Percentiles rank a stretch among this genome's conserved stretches.
These are phyloP conservation scores for Mycena kentingensis DNA, from an alignment of 768 basidiomycete genomes.

Conservation along the genomic window DNA sequence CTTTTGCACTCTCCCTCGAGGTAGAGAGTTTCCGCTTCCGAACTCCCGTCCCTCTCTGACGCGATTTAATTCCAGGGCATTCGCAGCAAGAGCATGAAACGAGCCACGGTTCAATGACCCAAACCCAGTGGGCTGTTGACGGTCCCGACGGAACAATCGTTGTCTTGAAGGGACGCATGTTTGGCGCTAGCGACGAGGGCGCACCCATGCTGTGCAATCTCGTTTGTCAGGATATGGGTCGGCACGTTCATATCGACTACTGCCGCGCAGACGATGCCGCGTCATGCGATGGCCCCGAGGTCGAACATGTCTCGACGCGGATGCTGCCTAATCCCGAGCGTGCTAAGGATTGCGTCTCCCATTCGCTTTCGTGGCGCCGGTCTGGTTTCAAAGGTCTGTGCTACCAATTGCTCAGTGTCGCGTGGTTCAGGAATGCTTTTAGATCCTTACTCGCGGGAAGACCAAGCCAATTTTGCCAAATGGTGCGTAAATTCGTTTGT, in stretches of 20 bases:
- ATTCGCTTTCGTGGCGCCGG: constrained; percentile 59
- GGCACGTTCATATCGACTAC: constrained; percentile 59
- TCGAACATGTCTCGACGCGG: constrained; percentile 46
- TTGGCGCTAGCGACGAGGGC: constrained; percentile 55
- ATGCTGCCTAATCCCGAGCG: constrained; percentile 49
- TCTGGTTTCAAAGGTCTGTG: constrained; percentile 63
- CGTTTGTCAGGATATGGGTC: constrained; percentile 54
- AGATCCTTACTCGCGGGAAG: constrained; percentile 58
- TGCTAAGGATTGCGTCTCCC: constrained; percentile 57
- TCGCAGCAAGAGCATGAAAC: constrained; percentile 64
- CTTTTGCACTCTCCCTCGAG: constrained; percentile 57
- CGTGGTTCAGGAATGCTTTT: not conserved
- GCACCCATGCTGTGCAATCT: constrained; percentile 67
- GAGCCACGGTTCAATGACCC: constrained; percentile 63
- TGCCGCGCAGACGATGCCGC: constrained; percentile 45
- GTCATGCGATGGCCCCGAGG: constrained; percentile 44
- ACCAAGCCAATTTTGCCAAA: constrained; percentile 47
- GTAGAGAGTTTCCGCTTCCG: constrained; percentile 31
- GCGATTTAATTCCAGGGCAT: constrained; percentile 43
- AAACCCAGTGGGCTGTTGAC: constrained; percentile 57
- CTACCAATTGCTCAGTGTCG: too few species aligned
- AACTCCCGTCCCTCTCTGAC: not conserved
- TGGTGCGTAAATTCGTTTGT: constrained; percentile 38
- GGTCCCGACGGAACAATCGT: constrained; percentile 49
- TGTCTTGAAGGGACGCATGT: constrained; percentile 58